Evolutionary conservation across 768 basidiomycete genomes (phyloP), one percentile per base, ranked within the genome.

Genomic region (Phanerodontia chrysosporium): DNA sequence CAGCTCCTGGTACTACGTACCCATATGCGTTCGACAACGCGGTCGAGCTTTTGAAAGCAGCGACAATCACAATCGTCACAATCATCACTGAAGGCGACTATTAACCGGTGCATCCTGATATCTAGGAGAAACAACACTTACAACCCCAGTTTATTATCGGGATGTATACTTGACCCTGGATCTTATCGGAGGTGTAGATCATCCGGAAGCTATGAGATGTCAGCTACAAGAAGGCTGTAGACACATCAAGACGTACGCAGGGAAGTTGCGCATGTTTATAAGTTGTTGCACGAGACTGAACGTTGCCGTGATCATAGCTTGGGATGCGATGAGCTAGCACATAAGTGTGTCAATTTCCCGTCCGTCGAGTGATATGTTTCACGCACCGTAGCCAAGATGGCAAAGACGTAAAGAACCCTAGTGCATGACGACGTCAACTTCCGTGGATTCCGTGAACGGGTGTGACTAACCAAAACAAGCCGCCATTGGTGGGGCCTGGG

Each of bases 281-380:
- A 89, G 73, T 69, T 89, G 88, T 64, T 89, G 85, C 9, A 83
- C 63, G 14, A 85, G 72, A 66, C 77, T 79, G 75, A 83, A 89
- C 0, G 83, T 83, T 0, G 85, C 87, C 0, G 85, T 85, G 64
- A 89, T 87, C 79, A 87, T 78, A 7, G 86, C 84, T 70, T 85
- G 83, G 3, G 84, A 85, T 13, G 84, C 85, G 36, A 85, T 78
- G 49, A 84, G 72, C 82, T 84, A 55, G 25, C 13, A 25, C 28
- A n/a, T 22, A 42, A 32, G 12, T 45, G 45, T 51, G 27, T 14
- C 49, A 45, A 57, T 54, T 58, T 51, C 44, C 21, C 30, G 29
- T 52, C n/a, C 39, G n/a, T 13, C 25, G 6, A 28, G 10, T 7
- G 7, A n/a, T 24, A 29, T 8, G 8, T 49, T 4, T 7, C 27